phyloP scores from a whole-genome alignment of 768 basidiomycete species.

The Leccinum longicurvipes region DNA sequence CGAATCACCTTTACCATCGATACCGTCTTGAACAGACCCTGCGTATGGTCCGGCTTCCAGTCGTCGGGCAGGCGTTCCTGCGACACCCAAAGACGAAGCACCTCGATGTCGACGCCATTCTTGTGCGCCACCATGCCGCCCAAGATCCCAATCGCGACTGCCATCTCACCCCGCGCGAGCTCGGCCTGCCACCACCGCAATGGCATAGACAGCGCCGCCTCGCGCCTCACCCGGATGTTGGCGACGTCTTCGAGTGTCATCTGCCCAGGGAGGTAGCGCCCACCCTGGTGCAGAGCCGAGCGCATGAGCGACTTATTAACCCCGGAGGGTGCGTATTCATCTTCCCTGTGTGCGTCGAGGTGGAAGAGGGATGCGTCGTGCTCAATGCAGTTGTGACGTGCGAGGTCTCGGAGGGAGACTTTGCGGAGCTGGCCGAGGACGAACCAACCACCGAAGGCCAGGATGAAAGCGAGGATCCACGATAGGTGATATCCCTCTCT shows the following conservation, averaged over 20 bases:
- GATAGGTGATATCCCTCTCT: conserved; percentile 51
- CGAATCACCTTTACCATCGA: conserved; percentile 27
- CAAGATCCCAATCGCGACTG: conserved; percentile 53
- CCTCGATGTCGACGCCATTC: conserved; percentile 44
- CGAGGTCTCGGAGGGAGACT: conserved; percentile 38
- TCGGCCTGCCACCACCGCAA: conserved; percentile 48
- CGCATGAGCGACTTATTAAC: conserved; percentile 42
- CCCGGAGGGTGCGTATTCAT: conserved; percentile 45
- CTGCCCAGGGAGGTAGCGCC: conserved; percentile 24
- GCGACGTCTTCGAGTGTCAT: conserved; percentile 39
- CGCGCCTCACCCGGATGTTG: conserved; percentile 48
- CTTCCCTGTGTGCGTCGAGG: conserved; percentile 37
- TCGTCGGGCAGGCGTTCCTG: conserved; percentile 50
- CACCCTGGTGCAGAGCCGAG: conserved; percentile 37
- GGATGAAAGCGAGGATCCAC: conserved; percentile 41
- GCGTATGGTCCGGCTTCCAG: conserved; percentile 35
- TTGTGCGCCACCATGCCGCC: conserved; percentile 34
- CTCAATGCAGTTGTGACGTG: conserved; percentile 50
- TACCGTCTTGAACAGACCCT: conserved; percentile 26
- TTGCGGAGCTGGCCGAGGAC: conserved; percentile 37
- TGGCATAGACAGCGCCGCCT: conserved; percentile 34
- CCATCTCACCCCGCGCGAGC: conserved; percentile 67
- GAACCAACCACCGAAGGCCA: conserved; percentile 46
- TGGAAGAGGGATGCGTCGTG: conserved; percentile 63
- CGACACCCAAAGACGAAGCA: conserved; percentile 49